Evolutionary conservation across 1,284 basidiomycete genomes (phyloP), one percentile per base, ranked within the genome.

Genomic region (Cutaneotrichosporon sp.): DNA sequence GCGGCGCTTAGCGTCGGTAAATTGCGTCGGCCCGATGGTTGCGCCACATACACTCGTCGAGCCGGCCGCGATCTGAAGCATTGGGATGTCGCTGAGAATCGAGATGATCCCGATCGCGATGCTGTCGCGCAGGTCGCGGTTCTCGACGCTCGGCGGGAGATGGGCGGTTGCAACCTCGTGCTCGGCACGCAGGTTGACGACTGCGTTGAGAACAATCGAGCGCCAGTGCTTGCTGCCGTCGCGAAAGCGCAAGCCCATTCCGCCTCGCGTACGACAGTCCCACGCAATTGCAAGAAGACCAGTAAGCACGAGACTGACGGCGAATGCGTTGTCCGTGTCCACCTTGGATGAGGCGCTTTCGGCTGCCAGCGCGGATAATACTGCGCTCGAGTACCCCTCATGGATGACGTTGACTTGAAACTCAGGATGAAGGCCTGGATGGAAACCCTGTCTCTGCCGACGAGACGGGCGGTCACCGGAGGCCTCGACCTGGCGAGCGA

Each of bases 1-100:
- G 31, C 75, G 70, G 10, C 74, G 69, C 56, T 68, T 69, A 13
- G 71, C 70, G 62, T 78, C 76, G 4, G 70, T 62, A 46, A 71
- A 72, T 64, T 77, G 74, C 22, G 70, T 65, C 2, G 72, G 69
- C 0, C 73, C 72, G 55, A 77, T 69, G 65, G 64, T 14, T 9
- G 73, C 62, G 30, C 75, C 76, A 58, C 73, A 76, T 16, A 78
- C 63, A 8, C 65, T 64, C 8, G 69, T 68, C 7, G 73, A 69
- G 26, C 76, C 76, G 3, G 76, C 75, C 1, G 74, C 73, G 16
- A 76, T 72, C 49, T 74, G 75, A 40, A 77, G 63, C 76, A 78
- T 76, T 1, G 76, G 75, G 14, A 78, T 76, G 58, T 78, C 76
- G 49, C 69, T 69, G 32, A 78, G 66, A 11, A 77, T 71, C 9